Evolutionary conservation across 164 flowering plant genomes (phyloP), one percentile per base, ranked within the genome.

Genomic region (Kalanchoe fedtschenkoi): DNA sequence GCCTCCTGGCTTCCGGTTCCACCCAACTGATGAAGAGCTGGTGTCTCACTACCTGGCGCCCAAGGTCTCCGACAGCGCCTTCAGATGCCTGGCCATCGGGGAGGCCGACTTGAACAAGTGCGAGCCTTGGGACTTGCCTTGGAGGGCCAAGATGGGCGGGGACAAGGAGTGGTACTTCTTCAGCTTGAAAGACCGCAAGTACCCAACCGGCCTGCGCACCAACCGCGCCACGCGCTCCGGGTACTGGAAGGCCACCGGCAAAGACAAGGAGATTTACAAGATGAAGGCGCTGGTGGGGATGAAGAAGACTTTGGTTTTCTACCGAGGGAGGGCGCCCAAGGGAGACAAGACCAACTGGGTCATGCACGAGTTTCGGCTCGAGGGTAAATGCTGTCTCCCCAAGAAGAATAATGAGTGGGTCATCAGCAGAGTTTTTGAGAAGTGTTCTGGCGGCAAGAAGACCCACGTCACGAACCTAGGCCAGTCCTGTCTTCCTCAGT

Each of bases 301-400:
- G 61, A 58, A 58, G 61, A 58, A 58, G 11, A 58, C 61, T 58
- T 58, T 58, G 61, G 61, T 58, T 33, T 58, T 58, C 41, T 58
- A 58, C 26, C 5, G 14, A 58, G 61, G 61, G 1, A 58, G 61
- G 33, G 61, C 61, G 32, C 61, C 61, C 9, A 58, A 34, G 9
- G 61, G 61, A 30, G 41, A 34, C 4, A 58, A 58, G 26, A 33
- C 61, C 37, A 58, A 58, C 37, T 58, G 61, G 61, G 61, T 58
- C 61, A 58, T 58, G 61, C 61, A 58, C n/a, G 61, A 58, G 39
- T 58, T 33, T 35, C n/a, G 61, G 33, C 21, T 58, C 4, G 61
- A 58, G 5, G 61, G 61, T 39, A 58, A 58, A 33, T 58, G 33
- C 22, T 34, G 33, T 58, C 61, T 58, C 61, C 61, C 61, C 37